Base-by-base conservation (phyloP, 176 grass and related monocot genomes). In the Lolium rigidum region DNA sequence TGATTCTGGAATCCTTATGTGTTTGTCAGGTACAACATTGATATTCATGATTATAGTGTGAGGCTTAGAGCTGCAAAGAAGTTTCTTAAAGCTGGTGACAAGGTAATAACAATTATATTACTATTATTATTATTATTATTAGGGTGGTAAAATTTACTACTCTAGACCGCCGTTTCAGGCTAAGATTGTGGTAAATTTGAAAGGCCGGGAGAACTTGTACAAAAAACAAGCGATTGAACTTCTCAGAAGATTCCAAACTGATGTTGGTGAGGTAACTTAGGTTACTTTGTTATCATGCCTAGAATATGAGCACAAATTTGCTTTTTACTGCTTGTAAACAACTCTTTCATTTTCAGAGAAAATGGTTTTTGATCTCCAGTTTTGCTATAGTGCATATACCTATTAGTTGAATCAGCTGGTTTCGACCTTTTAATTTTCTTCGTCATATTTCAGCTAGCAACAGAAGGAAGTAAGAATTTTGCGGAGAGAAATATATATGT, bases 11-110 rank as follows among this genome's bases (percentile, higher is more conserved):
- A 38, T 39, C 9, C 76, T 63, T 18, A 58, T 80, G 10, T 80
- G 38, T 17, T 62, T 92, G 14, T 24, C 88, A 98, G 97, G 87
- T 98, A 95, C 84, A 94, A 94, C 68, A 98, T 98, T 62, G 94
- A 98, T 65, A 82, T 83, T 66, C 93, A 95, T 79, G 97, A 98
- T 77, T 98, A 98, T n/a, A 82, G 88, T 67, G 93, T 95, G 57
- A 92, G 93, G 73, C 88, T 94, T 85, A 98, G 83, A 70, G 85
- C 92, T 88, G 94, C 91, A 82, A 90, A 59, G 57, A 98, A 94
- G 38, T 98, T 98, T 86, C 93, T 98, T 91, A 98, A 91, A 95
- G 97, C 82, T 68, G 97, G 94, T 17, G 88, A 95, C 78, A 98
- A 98, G 91, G 97, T 98, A 72, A 87, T 73, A 78, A 66, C 3